phyloP scores from a whole-genome alignment of 495 filamentous ascomycete species.

The Diplogelasinospora grovesii region DNA sequence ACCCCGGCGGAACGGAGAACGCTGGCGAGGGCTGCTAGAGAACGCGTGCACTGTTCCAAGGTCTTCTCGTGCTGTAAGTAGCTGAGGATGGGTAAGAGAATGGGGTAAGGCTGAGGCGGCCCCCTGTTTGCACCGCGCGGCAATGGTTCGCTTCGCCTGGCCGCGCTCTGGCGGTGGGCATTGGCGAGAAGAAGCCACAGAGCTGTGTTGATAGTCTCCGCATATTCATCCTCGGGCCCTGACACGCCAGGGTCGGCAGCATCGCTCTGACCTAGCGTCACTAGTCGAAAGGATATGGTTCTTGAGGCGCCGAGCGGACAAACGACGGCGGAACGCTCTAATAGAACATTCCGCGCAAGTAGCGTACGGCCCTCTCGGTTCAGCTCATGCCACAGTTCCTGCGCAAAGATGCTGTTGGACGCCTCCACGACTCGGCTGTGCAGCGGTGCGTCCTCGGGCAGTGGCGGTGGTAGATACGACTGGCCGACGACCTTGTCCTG shows the following conservation, averaged over 20 bases:
- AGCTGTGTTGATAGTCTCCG: constrained; percentile 51
- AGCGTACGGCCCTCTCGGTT: constrained; percentile 70
- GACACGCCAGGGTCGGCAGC: constrained; percentile 3
- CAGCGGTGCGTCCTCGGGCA: constrained; percentile 31
- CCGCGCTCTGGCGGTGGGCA: constrained; percentile 57
- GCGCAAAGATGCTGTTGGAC: constrained; percentile 80
- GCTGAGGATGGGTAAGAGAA: constrained; percentile 61
- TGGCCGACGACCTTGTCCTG: constrained; percentile 44
- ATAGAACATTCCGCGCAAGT: constrained; percentile 56
- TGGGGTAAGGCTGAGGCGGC: constrained; percentile 44
- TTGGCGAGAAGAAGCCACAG: constrained; percentile 62
- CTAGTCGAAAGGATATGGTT: constrained; percentile 47
- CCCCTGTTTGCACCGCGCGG: constrained; percentile 27
- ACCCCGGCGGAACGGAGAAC: constrained; percentile 22
- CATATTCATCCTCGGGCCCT: constrained; percentile 35
- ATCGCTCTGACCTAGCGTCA: constrained; percentile 38
- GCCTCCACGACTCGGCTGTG: constrained; percentile 71
- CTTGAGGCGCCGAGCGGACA: constrained; percentile 41
- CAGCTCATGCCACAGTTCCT: constrained; percentile 92
- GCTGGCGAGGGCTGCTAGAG: constrained; percentile 8
- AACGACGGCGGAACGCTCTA: constrained; percentile 50
- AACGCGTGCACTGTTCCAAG: constrained; percentile 16
- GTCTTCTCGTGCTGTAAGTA: constrained; percentile 54
- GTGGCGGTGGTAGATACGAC: constrained; percentile 37
- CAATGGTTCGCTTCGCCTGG: constrained; percentile 31